These are phyloP conservation scores for Trichoderma asperelloides DNA, from an alignment of 495 filamentous ascomycete genomes.

Conservation along the genomic window DNA sequence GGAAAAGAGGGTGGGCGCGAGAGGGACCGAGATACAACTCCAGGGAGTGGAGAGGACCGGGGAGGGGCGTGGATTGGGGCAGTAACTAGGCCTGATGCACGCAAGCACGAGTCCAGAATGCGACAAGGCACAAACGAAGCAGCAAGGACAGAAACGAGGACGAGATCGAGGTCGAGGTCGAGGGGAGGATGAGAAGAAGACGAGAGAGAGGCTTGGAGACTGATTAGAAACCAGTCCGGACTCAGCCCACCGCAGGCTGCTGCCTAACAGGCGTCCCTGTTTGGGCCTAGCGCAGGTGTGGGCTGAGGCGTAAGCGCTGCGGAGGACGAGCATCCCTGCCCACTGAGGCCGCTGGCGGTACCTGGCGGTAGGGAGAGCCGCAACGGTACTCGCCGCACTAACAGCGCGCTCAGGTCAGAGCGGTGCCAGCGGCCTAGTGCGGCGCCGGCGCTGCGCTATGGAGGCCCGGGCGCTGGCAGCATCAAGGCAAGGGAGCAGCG, in stretches of 20 bases:
- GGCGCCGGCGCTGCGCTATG: background rate
- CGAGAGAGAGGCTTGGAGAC: background rate
- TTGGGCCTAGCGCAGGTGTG: background rate
- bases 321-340: background rate
- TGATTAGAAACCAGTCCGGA: slow-evolving; percentile 3
- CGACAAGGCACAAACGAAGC: background rate
- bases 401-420: background rate
- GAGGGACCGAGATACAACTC: background rate
- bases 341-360: background rate
- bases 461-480: too few relatives aligned
- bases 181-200: background rate
- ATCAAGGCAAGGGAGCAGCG: background rate
- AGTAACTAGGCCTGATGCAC: too few relatives aligned
- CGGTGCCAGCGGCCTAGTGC: background rate
- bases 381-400: background rate
- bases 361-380: background rate
- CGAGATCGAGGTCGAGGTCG: background rate
- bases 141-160: background rate
- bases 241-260: slow-evolving; percentile 7
- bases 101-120: background rate
- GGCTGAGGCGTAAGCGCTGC: slow-evolving; percentile 8
- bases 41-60: background rate
- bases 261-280: background rate
- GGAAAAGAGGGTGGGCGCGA: background rate
- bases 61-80: background rate